Conservation (phyloP, 352 stramenopile genomes). For the Phytophthora melonis region DNA sequence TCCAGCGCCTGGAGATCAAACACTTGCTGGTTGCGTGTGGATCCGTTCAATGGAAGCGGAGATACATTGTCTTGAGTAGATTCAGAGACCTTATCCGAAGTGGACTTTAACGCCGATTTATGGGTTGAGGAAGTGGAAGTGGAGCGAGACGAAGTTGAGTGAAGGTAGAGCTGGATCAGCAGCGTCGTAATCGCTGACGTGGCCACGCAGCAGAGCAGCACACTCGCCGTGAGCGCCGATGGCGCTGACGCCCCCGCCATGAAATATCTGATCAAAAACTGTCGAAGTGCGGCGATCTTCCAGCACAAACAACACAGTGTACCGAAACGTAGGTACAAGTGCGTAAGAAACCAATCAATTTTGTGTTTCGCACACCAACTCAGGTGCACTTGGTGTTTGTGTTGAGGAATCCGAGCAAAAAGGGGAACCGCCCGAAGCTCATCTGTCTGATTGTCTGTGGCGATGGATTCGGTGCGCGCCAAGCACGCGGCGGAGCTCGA, state of each 20-base stretch:
- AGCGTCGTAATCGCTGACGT: conserved; percentile 53
- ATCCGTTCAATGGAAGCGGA: neutral
- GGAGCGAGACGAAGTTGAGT: conserved; percentile 5
- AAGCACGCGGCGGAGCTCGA: conserved; percentile 89
- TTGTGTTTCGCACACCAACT: conserved; percentile 5
- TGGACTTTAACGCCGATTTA: conserved; percentile 6
- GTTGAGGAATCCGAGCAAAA: conserved; percentile 11
- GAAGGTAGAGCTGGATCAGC: conserved; percentile 49
- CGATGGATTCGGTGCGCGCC: conserved; percentile 78
- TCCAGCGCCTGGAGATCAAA: conserved; percentile 42
- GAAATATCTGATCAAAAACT: neutral
- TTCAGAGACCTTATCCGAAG: conserved; percentile 3
- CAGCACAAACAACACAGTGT: neutral
- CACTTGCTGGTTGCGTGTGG: neutral
- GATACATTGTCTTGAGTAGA: conserved; percentile 1
- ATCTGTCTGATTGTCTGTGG: neutral
- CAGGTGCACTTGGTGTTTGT: neutral
- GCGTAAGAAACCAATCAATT: neutral
- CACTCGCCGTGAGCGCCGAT: conserved; percentile 27
- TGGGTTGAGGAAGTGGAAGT: neutral
- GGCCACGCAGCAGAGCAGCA: conserved; percentile 57
- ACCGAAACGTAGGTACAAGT: neutral
- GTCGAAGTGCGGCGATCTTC: conserved; percentile 17
- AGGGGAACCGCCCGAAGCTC: conserved; percentile 4
- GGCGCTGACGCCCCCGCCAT: conserved; percentile 7